Conservation (phyloP, 495 filamentous ascomycete species). For the Lasiosphaeria miniovina region DNA sequence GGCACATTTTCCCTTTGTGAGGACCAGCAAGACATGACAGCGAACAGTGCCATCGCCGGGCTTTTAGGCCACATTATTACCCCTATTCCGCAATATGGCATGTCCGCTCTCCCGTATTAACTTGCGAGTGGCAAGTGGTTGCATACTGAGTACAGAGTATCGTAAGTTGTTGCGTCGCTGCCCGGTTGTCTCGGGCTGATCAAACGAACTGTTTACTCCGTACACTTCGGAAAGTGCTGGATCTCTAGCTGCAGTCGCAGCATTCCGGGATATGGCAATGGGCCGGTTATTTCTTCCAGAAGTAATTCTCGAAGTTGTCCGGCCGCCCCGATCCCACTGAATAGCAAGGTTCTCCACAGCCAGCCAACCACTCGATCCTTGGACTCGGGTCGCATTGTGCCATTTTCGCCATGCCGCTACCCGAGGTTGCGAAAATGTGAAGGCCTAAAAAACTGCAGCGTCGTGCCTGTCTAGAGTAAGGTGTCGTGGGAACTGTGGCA, state of each 20-base stretch:
- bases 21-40: not conserved
- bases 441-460: not conserved
- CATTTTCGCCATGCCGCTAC: conserved; percentile 3
- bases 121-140: too few species aligned
- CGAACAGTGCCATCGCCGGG: not conserved
- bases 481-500: not conserved
- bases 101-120: too few species aligned
- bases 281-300: conserved; percentile 8
- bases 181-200: too few species aligned
- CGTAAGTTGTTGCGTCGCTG: too few species aligned
- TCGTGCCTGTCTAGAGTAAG: not conserved
- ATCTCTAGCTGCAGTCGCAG: not conserved
- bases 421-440: not conserved
- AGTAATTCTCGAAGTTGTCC: conserved; percentile 9
- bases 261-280: not conserved
- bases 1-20: not conserved
- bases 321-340: not conserved
- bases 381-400: conserved; percentile 1
- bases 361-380: not conserved
- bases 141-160: too few species aligned
- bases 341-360: conserved; percentile 12
- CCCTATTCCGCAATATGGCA: too few species aligned
- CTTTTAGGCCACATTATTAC: not conserved
- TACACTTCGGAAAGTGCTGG: too few species aligned
- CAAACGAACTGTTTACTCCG: too few species aligned